Conservation (phyloP, 2,329 filamentous ascomycete genomes). For the Aureobasidium sp. region DNA sequence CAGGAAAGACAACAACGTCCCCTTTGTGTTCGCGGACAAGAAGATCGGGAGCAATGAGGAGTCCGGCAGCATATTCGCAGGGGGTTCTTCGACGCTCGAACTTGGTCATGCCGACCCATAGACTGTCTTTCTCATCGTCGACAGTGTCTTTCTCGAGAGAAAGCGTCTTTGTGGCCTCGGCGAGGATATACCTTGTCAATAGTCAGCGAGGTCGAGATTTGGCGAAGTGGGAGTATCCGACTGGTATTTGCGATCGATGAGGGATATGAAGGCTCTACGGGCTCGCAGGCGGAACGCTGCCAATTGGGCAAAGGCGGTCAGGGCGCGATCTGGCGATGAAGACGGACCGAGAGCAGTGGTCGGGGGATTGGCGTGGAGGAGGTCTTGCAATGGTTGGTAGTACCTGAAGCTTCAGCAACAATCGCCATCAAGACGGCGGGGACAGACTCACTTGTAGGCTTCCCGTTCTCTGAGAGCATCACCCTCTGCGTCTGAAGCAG, state of each 20-base stretch:
- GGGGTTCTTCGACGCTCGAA: conserved; percentile 25
- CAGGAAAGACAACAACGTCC: conserved; percentile 19
- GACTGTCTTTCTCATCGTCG: conserved; percentile 23
- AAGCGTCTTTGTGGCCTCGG: conserved; percentile 45
- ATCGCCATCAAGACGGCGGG: not conserved
- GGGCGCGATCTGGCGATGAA: conserved; percentile 30
- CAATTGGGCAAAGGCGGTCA: conserved; percentile 46
- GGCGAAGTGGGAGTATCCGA: conserved; percentile 42
- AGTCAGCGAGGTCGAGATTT: not conserved
- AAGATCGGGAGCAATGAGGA: conserved; percentile 10
- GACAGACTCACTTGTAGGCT: conserved; percentile 13
- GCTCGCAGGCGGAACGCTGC: conserved; percentile 43
- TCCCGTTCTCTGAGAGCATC: conserved; percentile 18
- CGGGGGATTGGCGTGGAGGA: conserved; percentile 20
- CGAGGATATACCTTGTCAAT: conserved; percentile 40
- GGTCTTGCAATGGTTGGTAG: conserved; percentile 22
- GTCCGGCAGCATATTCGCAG: conserved; percentile 26
- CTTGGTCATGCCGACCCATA: conserved; percentile 28
- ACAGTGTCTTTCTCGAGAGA: conserved; percentile 31
- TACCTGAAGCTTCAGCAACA: conserved; percentile 7
- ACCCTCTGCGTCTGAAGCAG: conserved; percentile 4
- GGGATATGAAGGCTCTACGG: conserved; percentile 46
- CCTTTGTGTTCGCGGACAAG: conserved; percentile 20
- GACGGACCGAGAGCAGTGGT: conserved; percentile 21
- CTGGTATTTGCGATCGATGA: conserved; percentile 45